These are phyloP conservation scores for Choanephora cucurbitarum DNA, from an alignment of 371 early-diverging fungal species.

Conservation along the genomic window DNA sequence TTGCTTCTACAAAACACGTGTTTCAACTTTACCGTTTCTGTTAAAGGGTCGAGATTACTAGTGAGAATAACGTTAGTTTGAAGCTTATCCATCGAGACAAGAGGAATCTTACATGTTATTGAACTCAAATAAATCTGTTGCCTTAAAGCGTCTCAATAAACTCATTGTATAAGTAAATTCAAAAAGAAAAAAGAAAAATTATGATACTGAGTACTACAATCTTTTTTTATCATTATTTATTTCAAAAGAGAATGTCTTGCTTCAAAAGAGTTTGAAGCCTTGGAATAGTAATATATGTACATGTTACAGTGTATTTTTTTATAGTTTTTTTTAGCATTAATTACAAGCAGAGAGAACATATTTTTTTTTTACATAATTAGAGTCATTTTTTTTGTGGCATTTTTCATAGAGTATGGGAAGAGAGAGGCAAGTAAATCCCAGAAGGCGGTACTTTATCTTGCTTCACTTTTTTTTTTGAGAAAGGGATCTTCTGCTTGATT, in stretches of 20 bases:
- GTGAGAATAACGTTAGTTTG: background rate
- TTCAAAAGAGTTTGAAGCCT: background rate
- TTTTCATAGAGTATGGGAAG: too few relatives aligned
- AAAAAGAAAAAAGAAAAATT: constrained; percentile 1
- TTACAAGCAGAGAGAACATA: too few relatives aligned
- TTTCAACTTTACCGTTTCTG: constrained; percentile 73
- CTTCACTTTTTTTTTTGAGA: too few relatives aligned
- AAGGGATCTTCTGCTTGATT: too few relatives aligned
- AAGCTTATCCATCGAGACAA: too few relatives aligned
- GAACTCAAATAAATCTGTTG: constrained; percentile 88
- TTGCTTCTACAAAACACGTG: background rate
- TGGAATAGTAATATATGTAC: too few relatives aligned
- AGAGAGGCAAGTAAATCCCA: background rate
- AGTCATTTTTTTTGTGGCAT: background rate
- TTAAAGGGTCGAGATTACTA: constrained; percentile 86
- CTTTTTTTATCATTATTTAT: too few relatives aligned
- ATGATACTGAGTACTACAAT: background rate
- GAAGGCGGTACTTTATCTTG: too few relatives aligned
- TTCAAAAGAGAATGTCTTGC: background rate
- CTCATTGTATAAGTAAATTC: constrained; percentile 31
- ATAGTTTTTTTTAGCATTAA: too few relatives aligned
- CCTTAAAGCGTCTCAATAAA: constrained; percentile 57
- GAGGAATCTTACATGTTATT: constrained; percentile 72
- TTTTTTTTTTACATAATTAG: background rate
- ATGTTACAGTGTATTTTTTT: too few relatives aligned